Percentiles rank a stretch among this genome's conserved stretches.
phyloP scores from a whole-genome alignment of 2,329 filamentous ascomycete genomes.

The Byssothecium circinans region DNA sequence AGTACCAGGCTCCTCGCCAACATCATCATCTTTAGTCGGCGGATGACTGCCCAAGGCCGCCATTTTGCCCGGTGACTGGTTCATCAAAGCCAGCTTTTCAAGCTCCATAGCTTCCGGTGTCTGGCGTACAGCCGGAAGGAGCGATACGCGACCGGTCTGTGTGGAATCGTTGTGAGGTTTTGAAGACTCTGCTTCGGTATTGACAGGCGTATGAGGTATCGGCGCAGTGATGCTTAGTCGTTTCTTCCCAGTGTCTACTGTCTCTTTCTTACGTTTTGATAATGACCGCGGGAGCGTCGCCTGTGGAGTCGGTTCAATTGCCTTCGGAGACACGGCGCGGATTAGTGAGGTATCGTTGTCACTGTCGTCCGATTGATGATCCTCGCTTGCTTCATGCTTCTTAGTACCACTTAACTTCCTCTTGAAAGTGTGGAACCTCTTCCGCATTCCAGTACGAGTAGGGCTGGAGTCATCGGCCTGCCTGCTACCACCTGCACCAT shows the following conservation, averaged over 20 bases:
- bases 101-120: neutral
- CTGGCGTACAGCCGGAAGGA: neutral
- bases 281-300: neutral
- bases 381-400: neutral
- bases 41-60: slow-evolving; percentile 9
- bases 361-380: neutral
- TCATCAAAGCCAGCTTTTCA: neutral
- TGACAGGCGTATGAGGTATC: neutral
- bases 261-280: neutral
- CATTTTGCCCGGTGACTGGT: neutral
- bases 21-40: neutral
- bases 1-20: neutral
- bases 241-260: too few relatives aligned
- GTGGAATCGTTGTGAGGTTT: neutral
- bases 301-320: neutral
- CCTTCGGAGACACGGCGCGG: neutral
- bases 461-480: neutral
- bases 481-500: slow-evolving; percentile 5
- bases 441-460: neutral
- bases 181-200: neutral
- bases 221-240: neutral
- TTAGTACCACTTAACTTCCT: neutral
- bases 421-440: neutral
- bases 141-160: neutral
- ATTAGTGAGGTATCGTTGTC: slow-evolving; percentile 3